A percentile compares a stretch with the other conserved stretches of the same genome.
Evolutionary conservation across 768 basidiomycete genomes (phyloP).

Genomic region (Suillus hirtellus): DNA sequence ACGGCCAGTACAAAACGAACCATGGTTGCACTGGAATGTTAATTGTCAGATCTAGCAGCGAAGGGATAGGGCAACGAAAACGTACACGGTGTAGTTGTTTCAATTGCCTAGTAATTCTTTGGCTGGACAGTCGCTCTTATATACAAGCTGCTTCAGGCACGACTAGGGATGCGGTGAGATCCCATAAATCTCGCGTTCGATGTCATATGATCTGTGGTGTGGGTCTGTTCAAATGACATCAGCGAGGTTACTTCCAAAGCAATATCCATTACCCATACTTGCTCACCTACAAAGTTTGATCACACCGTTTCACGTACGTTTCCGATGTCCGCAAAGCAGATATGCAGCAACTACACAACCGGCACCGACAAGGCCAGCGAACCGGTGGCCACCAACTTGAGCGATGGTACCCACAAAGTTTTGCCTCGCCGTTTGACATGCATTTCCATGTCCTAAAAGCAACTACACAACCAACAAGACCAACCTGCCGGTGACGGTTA

Average conservation of each 20-base stretch:
- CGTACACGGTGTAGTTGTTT: background rate
- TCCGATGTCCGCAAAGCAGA: background rate
- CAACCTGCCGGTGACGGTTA: background rate
- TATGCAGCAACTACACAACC: background rate
- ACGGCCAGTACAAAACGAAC: background rate
- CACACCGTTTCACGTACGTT: background rate
- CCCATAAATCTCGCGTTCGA: background rate
- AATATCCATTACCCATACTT: background rate
- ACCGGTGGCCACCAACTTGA: background rate
- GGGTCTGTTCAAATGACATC: background rate
- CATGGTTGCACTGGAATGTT: background rate
- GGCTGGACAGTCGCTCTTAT: background rate
- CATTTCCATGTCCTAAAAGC: background rate
- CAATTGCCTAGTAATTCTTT: background rate
- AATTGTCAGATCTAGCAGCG: background rate
- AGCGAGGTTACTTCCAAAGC: background rate
- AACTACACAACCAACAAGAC: background rate
- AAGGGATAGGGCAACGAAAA: background rate
- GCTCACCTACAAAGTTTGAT: background rate
- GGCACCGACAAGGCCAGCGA: background rate
- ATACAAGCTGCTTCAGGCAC: background rate
- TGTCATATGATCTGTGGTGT: background rate
- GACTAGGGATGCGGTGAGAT: background rate
- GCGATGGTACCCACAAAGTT: background rate
- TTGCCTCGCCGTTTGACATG: background rate